A percentile compares a stretch with the other conserved stretches of the same genome.
These are phyloP conservation scores for Inga laurina DNA, from an alignment of 306 rosid genomes.

Conservation along the genomic window DNA sequence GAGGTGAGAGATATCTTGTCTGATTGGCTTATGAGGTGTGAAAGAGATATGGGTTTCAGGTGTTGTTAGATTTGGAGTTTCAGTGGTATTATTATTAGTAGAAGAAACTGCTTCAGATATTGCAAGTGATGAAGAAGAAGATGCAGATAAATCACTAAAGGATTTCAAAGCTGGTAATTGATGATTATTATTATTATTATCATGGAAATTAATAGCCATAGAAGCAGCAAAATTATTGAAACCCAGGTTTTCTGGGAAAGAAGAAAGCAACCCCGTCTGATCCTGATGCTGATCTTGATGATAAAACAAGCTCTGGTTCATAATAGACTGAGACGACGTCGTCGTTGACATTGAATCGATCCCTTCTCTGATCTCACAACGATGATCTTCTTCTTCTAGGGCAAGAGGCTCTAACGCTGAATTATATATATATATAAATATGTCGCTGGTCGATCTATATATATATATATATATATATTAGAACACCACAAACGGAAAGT, in stretches of 20 bases:
- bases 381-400: conserved; percentile 5
- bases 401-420: conserved; percentile 7
- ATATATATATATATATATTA: too few species aligned
- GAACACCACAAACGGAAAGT: neutral
- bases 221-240: conserved; percentile 34
- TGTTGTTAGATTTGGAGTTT: neutral
- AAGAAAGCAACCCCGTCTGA: conserved; percentile 62
- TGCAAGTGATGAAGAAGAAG: conserved; percentile 29
- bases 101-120: conserved; percentile 41
- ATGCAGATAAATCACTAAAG: conserved; percentile 32
- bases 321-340: conserved; percentile 53
- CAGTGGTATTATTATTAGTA: neutral
- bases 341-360: conserved; percentile 37
- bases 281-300: conserved; percentile 48
- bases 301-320: conserved; percentile 54
- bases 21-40: neutral
- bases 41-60: neutral
- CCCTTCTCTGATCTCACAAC: neutral
- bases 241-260: conserved; percentile 54
- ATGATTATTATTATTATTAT: conserved; percentile 36
- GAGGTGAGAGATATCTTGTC: conserved; percentile 33
- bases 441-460: too few species aligned
- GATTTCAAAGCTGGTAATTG: conserved; percentile 48
- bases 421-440: too few species aligned
- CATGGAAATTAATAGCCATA: conserved; percentile 21